Conservation (phyloP, 768 basidiomycete species). For the Coprinellus micaceus region DNA sequence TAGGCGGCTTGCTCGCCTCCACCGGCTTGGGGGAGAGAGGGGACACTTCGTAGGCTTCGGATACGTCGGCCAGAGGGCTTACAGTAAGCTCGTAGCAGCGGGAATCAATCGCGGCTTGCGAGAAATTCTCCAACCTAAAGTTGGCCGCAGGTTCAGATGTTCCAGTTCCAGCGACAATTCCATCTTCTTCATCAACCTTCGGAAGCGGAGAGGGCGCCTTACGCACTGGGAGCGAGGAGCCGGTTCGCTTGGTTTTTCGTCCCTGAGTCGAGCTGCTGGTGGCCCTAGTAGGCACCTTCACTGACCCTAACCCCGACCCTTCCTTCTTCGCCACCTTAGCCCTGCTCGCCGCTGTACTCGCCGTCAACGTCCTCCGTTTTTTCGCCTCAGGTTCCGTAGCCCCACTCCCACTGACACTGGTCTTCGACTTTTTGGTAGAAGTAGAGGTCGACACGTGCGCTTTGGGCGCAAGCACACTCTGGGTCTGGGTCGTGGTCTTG, state of each 20-base stretch:
- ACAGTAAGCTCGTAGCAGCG: conserved; percentile 79
- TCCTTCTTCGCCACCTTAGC: conserved; percentile 36
- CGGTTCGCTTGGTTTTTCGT: conserved; percentile 11
- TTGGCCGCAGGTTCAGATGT: conserved; percentile 16
- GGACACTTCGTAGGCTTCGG: conserved; percentile 55
- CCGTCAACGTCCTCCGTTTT: conserved; percentile 51
- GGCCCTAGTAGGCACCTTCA: conserved; percentile 23
- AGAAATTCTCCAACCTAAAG: conserved; percentile 20
- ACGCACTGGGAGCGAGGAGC: conserved; percentile 33
- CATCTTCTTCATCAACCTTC: conserved; percentile 51
- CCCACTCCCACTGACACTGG: conserved; percentile 28
- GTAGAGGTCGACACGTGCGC: conserved; percentile 30
- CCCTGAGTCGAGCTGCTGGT: conserved; percentile 25
- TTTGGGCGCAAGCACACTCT: conserved; percentile 50
- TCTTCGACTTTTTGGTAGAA: conserved; percentile 46
- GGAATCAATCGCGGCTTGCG: conserved; percentile 62
- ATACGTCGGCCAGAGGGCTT: conserved; percentile 73
- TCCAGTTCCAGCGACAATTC: conserved; percentile 27
- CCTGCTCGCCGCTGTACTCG: conserved; percentile 26
- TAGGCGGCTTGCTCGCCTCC: conserved; percentile 16
- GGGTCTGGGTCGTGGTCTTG: conserved; percentile 38
- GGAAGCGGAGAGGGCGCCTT: conserved; percentile 50
- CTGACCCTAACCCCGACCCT: not conserved
- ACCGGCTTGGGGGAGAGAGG: conserved; percentile 13
- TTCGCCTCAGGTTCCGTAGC: conserved; percentile 46